Base-by-base conservation (phyloP, 1,284 basidiomycete genomes). In the Phlebopus sp. region DNA sequence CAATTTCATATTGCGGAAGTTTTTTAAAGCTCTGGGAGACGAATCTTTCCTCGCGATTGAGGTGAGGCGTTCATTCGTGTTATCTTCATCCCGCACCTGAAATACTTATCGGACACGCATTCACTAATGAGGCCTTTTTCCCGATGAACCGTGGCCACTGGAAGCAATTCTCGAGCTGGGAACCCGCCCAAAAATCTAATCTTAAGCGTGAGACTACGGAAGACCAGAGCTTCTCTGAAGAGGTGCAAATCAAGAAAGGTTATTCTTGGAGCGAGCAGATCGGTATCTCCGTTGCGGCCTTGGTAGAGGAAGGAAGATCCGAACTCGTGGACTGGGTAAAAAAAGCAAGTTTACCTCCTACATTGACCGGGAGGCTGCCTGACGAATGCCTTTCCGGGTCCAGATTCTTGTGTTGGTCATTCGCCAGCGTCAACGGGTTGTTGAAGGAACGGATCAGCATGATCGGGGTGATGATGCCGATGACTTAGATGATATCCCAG, bases 261-360 rank as follows among this genome's bases (percentile, higher is more conserved):
- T 88, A 87, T 66, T 82, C 86, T n/a, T 89, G 86, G 83, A 92
- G 84, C 57, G 86, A 96, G 62, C 84, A 96, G 66, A 75, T 97
- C 46, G 93, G 89, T 6, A 91, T 96, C 54, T 84, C 84, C 5
- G 79, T 97, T 52, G 82, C 82, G 35, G 77, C 81, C 41, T 75
- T 97, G 14, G 69, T 86, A 4, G 86, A 92, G 40, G 76, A 77
- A 14, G 82, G 75, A 6, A 74, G 87, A 57, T 67, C 71, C 49
- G 74, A 77, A 30, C 72, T 92, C 42, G 77, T 96, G 32, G 77
- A 84, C 48, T 93, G 92, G 90, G 77, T 85, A 42, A 84, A 84
- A 57, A 80, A 89, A 63, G 92, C 91, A 62, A 59, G 85, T 63
- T 11, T 42, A 44, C 42, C 40, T 43, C 42, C 37, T 54, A 62